phyloP scores from a whole-genome alignment of 2,329 filamentous ascomycete species.

The Colletotrichum tropicale region DNA sequence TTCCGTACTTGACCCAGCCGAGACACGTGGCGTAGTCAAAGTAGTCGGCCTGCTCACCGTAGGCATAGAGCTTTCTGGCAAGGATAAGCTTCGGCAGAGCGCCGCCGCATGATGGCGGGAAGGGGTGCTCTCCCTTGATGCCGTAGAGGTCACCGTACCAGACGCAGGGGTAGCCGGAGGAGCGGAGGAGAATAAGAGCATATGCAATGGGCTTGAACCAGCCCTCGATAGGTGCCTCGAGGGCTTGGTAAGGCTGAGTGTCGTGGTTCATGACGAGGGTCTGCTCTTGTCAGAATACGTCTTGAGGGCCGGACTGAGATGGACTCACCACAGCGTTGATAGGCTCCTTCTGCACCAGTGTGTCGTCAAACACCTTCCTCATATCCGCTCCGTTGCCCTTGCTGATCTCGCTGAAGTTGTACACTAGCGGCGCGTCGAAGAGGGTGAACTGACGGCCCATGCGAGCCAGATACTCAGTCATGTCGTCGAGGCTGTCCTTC shows the following conservation, averaged over 20 bases:
- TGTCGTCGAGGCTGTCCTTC: constrained; percentile 40
- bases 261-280: constrained; percentile 77
- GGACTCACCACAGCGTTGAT: constrained; percentile 36
- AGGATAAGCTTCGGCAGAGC: constrained; percentile 63
- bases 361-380: constrained; percentile 65
- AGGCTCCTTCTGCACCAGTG: constrained; percentile 52
- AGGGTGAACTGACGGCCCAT: constrained; percentile 64
- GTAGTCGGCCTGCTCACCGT: constrained; percentile 70
- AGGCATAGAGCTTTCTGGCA: constrained; percentile 69
- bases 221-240: constrained; percentile 61
- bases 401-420: constrained; percentile 68
- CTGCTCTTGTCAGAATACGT: constrained; percentile 26
- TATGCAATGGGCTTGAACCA: constrained; percentile 78
- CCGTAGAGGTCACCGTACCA: constrained; percentile 77
- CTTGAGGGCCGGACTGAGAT: neutral
- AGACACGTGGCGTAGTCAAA: constrained; percentile 65
- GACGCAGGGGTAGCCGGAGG: constrained; percentile 67
- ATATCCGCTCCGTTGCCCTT: constrained; percentile 63
- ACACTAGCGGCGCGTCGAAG: constrained; percentile 72
- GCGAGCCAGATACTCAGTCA: constrained; percentile 32
- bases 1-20: constrained; percentile 61
- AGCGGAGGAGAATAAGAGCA: constrained; percentile 70
- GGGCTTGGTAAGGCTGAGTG: constrained; percentile 51
- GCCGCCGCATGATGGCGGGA: constrained; percentile 56
- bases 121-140: constrained; percentile 49